phyloP scores from a whole-genome alignment of 805 yeast species.

The Teunomyces cretensis region DNA sequence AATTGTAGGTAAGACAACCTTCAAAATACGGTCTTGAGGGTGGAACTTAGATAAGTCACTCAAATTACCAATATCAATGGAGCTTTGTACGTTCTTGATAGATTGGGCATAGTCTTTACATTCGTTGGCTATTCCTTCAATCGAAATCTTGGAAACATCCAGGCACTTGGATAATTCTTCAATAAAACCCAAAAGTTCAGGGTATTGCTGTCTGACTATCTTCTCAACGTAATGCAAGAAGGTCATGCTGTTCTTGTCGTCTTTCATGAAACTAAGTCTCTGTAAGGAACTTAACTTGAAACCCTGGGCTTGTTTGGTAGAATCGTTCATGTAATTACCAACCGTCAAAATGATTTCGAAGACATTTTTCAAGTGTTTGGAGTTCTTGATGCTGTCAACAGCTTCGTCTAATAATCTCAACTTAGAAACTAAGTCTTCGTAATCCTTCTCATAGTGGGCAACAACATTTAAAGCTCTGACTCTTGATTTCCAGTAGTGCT shows the following conservation, averaged over 20 bases:
- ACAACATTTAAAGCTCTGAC: constrained; percentile 59
- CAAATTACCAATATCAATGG: constrained; percentile 61
- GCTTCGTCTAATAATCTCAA: constrained; percentile 61
- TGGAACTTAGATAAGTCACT: constrained; percentile 63
- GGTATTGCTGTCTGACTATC: constrained; percentile 61
- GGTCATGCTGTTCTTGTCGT: constrained; percentile 65
- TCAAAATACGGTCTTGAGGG: constrained; percentile 61
- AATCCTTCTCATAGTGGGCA: constrained; percentile 62
- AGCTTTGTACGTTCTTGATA: constrained; percentile 50
- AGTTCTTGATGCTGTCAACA: constrained; percentile 50
- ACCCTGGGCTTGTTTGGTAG: constrained; percentile 65
- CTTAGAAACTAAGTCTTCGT: constrained; percentile 57
- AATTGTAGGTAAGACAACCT: constrained; percentile 51
- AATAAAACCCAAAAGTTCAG: constrained; percentile 60
- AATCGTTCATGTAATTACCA: constrained; percentile 80
- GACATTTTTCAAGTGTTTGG: constrained; percentile 54
- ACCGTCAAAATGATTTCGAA: constrained; percentile 67
- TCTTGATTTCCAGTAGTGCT: constrained; percentile 71
- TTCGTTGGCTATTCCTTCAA: constrained; percentile 62
- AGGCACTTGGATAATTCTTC: constrained; percentile 55
- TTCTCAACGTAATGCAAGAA: constrained; percentile 75
- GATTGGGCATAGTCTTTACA: constrained; percentile 53
- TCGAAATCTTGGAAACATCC: constrained; percentile 58
- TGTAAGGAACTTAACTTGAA: constrained; percentile 69
- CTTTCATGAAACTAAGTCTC: constrained; percentile 70